These are phyloP conservation scores for Casaregolazyma lundiana DNA, from an alignment of 1,139 yeast species.

Conservation along the genomic window DNA sequence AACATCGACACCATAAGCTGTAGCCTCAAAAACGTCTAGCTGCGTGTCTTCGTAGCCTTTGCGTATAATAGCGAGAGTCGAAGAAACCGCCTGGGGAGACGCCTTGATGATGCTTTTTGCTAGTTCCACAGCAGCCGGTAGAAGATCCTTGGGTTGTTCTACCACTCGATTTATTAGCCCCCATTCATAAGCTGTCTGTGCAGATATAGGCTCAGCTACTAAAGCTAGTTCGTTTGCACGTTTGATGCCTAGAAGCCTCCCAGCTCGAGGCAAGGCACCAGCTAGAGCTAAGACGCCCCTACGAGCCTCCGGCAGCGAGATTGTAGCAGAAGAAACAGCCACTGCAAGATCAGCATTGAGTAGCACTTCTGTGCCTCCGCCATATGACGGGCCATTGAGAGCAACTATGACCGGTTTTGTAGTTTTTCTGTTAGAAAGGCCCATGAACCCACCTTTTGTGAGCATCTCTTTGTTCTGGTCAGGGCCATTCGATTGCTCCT, in stretches of 20 bases:
- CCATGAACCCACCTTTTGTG: slow-evolving; percentile 27
- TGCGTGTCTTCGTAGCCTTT: slow-evolving; percentile 27
- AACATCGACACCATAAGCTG: slow-evolving; percentile 17
- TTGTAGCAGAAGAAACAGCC: slow-evolving; percentile 26
- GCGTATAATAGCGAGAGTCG: slow-evolving; percentile 26
- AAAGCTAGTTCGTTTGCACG: slow-evolving; percentile 31
- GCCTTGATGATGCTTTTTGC: slow-evolving; percentile 26
- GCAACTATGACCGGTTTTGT: slow-evolving; percentile 33
- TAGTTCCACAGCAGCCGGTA: slow-evolving; percentile 26
- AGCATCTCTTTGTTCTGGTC: slow-evolving; percentile 4
- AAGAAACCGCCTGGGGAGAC: slow-evolving; percentile 31
- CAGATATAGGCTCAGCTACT: slow-evolving; percentile 30
- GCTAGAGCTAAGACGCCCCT: slow-evolving; percentile 32
- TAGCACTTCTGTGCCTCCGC: slow-evolving; percentile 33
- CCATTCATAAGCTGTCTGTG: slow-evolving; percentile 28
- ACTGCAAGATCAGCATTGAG: slow-evolving; percentile 33
- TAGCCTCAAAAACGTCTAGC: slow-evolving; percentile 21
- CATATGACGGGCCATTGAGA: slow-evolving; percentile 30
- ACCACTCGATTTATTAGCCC: slow-evolving; percentile 30
- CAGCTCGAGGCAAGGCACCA: slow-evolving; percentile 33
- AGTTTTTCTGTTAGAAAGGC: slow-evolving; percentile 28
- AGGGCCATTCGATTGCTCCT: slow-evolving; percentile 2
- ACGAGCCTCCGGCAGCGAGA: slow-evolving; percentile 32
- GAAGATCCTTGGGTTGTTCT: slow-evolving; percentile 22
- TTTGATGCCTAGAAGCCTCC: slow-evolving; percentile 26